Evolutionary conservation across 1,284 basidiomycete species (phyloP).

Genomic region (Vanrija pseudolonga): DNA sequence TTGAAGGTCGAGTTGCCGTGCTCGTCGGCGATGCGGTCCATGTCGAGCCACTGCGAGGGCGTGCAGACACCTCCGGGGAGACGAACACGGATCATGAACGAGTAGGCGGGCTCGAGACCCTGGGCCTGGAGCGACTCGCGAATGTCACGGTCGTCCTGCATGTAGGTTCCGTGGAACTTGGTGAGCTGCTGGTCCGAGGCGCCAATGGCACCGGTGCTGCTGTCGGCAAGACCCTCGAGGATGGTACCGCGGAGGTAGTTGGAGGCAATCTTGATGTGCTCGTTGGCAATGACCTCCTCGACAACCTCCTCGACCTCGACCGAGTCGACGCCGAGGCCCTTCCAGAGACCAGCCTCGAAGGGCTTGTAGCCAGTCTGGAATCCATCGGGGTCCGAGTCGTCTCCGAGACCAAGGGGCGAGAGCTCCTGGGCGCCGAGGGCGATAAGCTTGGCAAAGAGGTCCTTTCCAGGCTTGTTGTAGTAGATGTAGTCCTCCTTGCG

Average conservation of each 20-base stretch:
- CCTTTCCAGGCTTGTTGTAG: conserved; percentile 96
- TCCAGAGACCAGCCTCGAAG: conserved; percentile 93
- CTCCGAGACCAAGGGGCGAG: conserved; percentile 75
- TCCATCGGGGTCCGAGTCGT: conserved; percentile 97
- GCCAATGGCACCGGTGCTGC: conserved; percentile 80
- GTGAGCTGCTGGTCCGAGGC: conserved; percentile 90
- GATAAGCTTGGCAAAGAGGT: conserved; percentile 74
- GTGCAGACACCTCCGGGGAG: conserved; percentile 93
- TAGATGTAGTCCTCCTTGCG: conserved; percentile 92
- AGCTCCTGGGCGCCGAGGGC: conserved; percentile 72
- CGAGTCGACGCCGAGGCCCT: conserved; percentile 85
- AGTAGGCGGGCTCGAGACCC: conserved; percentile 92
- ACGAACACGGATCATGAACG: conserved; percentile 98
- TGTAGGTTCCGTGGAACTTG: conserved; percentile 98
- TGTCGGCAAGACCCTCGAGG: conserved; percentile 81
- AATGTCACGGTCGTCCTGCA: conserved; percentile 97
- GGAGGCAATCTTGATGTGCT: conserved; percentile 98
- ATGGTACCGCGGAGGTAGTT: conserved; percentile 95
- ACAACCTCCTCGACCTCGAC: conserved; percentile 88
- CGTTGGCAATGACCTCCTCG: conserved; percentile 96
- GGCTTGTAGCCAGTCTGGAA: conserved; percentile 91
- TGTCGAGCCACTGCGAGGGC: conserved; percentile 87
- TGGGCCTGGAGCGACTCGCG: conserved; percentile 90
- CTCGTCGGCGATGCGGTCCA: conserved; percentile 94
- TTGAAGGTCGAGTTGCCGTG: conserved; percentile 94